phyloP scores from a whole-genome alignment of 345 rosid genomes.

The Salix caprea region DNA sequence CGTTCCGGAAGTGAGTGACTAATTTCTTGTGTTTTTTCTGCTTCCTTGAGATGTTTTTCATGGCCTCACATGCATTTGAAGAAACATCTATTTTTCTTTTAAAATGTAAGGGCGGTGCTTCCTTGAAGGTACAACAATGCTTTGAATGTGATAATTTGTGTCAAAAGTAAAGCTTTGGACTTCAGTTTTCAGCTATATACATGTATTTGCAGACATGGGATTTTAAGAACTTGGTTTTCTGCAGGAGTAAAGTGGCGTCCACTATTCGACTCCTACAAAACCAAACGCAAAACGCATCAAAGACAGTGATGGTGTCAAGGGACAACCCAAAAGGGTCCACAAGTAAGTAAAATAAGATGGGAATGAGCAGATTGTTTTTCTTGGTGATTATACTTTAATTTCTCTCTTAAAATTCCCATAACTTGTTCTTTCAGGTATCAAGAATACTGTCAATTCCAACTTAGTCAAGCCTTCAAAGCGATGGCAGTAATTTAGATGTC shows the following conservation, averaged over 20 bases:
- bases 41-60: background rate
- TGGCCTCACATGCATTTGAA: background rate
- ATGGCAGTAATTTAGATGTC: conserved; percentile 35
- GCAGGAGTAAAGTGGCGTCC: conserved; percentile 26
- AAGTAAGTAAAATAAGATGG: conserved; percentile 26
- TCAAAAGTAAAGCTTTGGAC: background rate
- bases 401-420: conserved; percentile 1
- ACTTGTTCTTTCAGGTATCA: conserved; percentile 33
- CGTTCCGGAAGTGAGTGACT: conserved; percentile 39
- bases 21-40: background rate
- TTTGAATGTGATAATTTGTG: background rate
- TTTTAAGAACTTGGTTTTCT: background rate
- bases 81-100: background rate
- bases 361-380: background rate
- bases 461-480: conserved; percentile 39
- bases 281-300: conserved; percentile 23
- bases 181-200: background rate
- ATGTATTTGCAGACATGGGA: background rate
- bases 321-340: conserved; percentile 30
- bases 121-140: background rate
- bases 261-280: conserved; percentile 31
- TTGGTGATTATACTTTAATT: background rate
- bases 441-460: conserved; percentile 25
- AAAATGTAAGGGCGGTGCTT: background rate
- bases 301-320: conserved; percentile 6